These are phyloP conservation scores for Dryadomyces sulphureus DNA, from an alignment of 2,329 filamentous ascomycete species.

Conservation along the genomic window DNA sequence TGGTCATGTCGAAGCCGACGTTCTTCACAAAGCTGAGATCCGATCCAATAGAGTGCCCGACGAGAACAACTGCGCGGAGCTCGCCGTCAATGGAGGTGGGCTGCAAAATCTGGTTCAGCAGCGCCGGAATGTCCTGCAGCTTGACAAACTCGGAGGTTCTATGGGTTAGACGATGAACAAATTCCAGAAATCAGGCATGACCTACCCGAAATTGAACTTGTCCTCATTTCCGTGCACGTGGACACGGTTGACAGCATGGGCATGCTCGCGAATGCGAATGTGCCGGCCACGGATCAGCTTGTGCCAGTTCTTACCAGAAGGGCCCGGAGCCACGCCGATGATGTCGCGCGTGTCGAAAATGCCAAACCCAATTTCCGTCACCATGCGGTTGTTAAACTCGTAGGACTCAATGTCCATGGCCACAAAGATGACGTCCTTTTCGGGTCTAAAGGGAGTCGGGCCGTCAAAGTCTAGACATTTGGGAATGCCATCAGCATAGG, in stretches of 20 bases:
- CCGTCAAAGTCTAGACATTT: conserved; percentile 26
- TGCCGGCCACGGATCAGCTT: conserved; percentile 54
- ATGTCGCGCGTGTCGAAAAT: conserved; percentile 57
- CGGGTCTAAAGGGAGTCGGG: conserved; percentile 29
- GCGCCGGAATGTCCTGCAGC: conserved; percentile 17
- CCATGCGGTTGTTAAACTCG: conserved; percentile 46
- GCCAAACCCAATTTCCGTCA: conserved; percentile 80
- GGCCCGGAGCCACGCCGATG: conserved; percentile 39
- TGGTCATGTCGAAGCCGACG: conserved; percentile 47
- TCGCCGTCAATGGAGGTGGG: neutral
- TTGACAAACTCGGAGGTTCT: conserved; percentile 28
- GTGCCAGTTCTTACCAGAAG: conserved; percentile 51
- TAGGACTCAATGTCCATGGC: conserved; percentile 73
- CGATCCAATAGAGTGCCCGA: conserved; percentile 57
- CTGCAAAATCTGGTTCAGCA: conserved; percentile 15
- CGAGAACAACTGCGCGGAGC: conserved; percentile 45
- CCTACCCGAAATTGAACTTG: conserved; percentile 53
- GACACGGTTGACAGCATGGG: conserved; percentile 47
- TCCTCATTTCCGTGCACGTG: conserved; percentile 63
- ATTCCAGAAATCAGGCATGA: neutral
- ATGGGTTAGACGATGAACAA: neutral
- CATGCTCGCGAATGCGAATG: conserved; percentile 59
- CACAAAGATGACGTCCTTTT: conserved; percentile 52
- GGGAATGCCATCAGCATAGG: neutral
- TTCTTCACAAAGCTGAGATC: conserved; percentile 56